These are phyloP conservation scores for Meripilus lineatus DNA, from an alignment of 1,284 basidiomycete species.

Conservation along the genomic window DNA sequence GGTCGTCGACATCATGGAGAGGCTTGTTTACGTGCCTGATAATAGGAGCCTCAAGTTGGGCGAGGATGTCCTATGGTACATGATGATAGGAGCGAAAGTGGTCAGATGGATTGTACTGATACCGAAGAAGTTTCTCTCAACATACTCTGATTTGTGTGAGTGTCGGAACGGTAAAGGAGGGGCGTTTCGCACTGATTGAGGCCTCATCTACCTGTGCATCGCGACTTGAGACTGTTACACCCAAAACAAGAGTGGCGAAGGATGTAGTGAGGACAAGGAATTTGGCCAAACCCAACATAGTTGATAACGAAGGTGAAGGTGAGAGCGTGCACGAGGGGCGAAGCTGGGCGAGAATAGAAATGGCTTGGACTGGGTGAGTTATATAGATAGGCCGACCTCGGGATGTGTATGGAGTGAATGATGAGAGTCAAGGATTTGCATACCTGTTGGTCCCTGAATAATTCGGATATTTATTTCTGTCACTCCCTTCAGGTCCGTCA, in stretches of 20 bases:
- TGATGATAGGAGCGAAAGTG: too few relatives aligned
- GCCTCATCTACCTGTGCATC: not conserved
- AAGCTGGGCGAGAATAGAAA: too few relatives aligned
- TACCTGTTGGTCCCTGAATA: not conserved
- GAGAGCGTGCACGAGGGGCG: too few relatives aligned
- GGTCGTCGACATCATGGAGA: not conserved
- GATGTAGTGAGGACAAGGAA: not conserved
- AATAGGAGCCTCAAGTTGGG: conserved; percentile 16
- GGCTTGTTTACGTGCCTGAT: conserved; percentile 8
- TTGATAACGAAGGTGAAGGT: too few relatives aligned
- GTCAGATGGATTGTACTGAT: too few relatives aligned
- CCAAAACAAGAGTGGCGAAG: not conserved
- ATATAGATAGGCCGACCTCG: too few relatives aligned
- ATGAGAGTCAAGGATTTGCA: not conserved
- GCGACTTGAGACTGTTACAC: not conserved
- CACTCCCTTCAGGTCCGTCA: not conserved
- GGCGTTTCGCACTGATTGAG: conserved; percentile 3
- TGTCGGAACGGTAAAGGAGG: conserved; percentile 12
- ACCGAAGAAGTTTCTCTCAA: too few relatives aligned
- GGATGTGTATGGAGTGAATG: too few relatives aligned
- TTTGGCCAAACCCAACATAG: conserved; percentile 5
- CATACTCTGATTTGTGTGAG: conserved; percentile 15
- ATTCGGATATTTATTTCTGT: not conserved
- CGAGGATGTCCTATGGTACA: conserved; percentile 17
- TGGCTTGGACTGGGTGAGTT: too few relatives aligned